These are phyloP conservation scores for Warburgia ugandensis DNA, from an alignment of 164 flowering plant species.

Conservation along the genomic window DNA sequence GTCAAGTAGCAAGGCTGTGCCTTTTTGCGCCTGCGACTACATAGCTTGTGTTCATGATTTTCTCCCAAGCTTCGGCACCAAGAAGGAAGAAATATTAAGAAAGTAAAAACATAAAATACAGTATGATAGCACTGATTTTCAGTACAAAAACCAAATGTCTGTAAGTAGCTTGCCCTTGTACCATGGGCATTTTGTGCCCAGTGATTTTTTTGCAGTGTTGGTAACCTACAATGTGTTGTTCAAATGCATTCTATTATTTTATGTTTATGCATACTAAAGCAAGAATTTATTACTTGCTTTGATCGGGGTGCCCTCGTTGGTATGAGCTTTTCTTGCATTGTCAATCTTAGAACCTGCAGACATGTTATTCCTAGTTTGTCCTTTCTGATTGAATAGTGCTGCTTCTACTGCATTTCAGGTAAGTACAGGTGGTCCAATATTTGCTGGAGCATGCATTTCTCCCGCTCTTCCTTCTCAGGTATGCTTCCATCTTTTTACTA, in stretches of 20 bases:
- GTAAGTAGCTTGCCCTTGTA: too few species aligned
- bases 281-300: neutral
- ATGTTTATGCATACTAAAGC: neutral
- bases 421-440: constrained; percentile 68
- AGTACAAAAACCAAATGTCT: too few species aligned
- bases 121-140: too few species aligned
- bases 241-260: neutral
- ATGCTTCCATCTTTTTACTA: neutral
- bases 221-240: neutral
- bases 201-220: neutral
- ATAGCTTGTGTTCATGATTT: too few species aligned
- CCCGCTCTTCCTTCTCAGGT: constrained; percentile 69
- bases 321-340: neutral
- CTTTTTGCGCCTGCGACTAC: too few species aligned
- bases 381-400: neutral
- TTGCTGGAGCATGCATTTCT: constrained; percentile 74
- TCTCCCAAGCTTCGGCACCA: too few species aligned
- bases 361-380: neutral
- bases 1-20: too few species aligned
- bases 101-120: too few species aligned
- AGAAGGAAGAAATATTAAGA: too few species aligned
- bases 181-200: neutral
- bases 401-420: constrained; percentile 27
- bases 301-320: neutral
- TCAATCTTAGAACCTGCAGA: neutral